Base-by-base conservation (phyloP, 441 rosid genomes). In the Capsella rubella region DNA sequence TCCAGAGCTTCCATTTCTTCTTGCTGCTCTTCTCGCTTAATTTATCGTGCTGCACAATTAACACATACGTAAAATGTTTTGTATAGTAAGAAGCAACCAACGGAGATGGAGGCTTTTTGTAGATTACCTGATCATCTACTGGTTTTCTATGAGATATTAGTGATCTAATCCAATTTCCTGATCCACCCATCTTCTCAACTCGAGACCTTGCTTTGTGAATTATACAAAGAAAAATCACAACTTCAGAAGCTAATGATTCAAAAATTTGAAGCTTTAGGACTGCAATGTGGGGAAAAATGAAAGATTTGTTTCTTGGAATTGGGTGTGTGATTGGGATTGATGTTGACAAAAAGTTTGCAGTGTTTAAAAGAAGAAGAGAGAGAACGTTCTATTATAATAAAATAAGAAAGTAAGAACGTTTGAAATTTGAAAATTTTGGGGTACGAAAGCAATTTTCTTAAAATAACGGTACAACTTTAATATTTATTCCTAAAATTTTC, bases 1-100 rank as follows among this genome's bases (percentile, higher is more conserved):
- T 83, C 98, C 98, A 92, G 8, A 90, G 76, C 83, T 79, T 90
- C 99, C 99, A 95, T 80, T 87, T 92, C 89, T 89, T 94, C 87
- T 86, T 89, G 39, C 83, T 84, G 16, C 83, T 73, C 77, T 76
- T 88, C 1, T 79, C 89, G 13, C 81, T 80, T 64, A 78, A 61
- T 74, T 81, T 87, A 14, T 83, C 89, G 87, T 76, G 79, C 49
- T 72, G 71, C 67, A 18, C 6, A 35, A 45, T 21, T 12, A 59
- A 67, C 51, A 50, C 6, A 55, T 3, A 29, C 1, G 14, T 31
- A 13, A 58, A 58, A 67, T 53, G 66, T 42, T 25, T 10, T 1
- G 12, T 51, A 60, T 66, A 25, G 42, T 15, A 37, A 1, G 54
- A 37, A 54, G 47, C 54, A 6, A 27, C 21, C 21, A 58, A 54